Evolutionary conservation across 176 grass and related monocot species (phyloP).

Genomic region (Coix lacrymajobi): DNA sequence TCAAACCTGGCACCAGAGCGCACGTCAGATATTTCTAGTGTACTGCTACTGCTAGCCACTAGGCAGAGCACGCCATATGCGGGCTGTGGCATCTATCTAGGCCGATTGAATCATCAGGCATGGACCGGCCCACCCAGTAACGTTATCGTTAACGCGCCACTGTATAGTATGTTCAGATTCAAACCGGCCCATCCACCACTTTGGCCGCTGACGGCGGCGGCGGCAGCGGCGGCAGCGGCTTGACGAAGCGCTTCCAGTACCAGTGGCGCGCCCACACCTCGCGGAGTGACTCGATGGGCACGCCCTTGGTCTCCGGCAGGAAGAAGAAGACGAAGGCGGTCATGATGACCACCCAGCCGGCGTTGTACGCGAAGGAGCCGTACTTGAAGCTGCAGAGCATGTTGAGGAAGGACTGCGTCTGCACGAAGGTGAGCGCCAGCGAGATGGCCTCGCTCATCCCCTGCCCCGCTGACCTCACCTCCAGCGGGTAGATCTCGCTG

Average conservation of each 20-base stretch:
- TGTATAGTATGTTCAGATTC: not conserved
- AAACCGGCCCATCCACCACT: not conserved
- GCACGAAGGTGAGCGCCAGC: conserved; percentile 54
- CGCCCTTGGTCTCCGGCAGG: conserved; percentile 73
- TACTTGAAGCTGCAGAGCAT: conserved; percentile 80
- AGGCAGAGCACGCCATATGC: no score
- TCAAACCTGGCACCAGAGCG: not conserved
- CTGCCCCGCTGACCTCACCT: conserved; percentile 69
- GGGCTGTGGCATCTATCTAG: no score
- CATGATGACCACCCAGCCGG: conserved; percentile 61
- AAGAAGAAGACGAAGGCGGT: conserved; percentile 56
- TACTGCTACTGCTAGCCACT: no score
- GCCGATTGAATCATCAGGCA: not conserved
- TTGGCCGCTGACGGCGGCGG: not conserved
- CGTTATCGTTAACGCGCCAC: not conserved
- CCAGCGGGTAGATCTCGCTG: conserved; percentile 78
- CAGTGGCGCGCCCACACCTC: conserved; percentile 46
- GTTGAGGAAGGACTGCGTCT: conserved; percentile 69
- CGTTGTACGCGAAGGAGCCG: conserved; percentile 62
- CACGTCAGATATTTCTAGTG: not conserved
- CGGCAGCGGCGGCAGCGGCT: not conserved
- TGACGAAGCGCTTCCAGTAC: conserved; percentile 71
- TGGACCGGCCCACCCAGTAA: not conserved
- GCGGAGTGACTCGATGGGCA: conserved; percentile 60
- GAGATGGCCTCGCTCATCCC: conserved; percentile 58